Base-by-base conservation (phyloP, 352 stramenopile genomes). In the Phytopythium boreale region DNA sequence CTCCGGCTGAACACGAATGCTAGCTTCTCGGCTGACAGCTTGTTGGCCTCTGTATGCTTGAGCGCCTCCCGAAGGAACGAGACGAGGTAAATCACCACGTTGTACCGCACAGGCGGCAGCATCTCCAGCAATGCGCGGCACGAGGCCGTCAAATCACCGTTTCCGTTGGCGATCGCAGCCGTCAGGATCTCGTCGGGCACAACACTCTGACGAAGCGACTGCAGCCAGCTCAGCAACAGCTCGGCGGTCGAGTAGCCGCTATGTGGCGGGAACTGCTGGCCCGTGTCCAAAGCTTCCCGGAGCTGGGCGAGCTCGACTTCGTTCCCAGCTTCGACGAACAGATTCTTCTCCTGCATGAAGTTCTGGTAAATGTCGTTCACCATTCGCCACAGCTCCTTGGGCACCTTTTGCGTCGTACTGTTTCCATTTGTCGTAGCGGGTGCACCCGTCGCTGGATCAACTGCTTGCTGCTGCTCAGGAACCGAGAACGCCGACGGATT, bases 381-480 rank as follows among this genome's bases (percentile, higher is more conserved):
- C 76, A 99, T 97, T 10, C 96, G 85, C 96, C 96, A 99, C 15
- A 99, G 74, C 71, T 99, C 97, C 71, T 99, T 99, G 0, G 97
- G 97, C 15, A 99, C 88, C 58, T 88, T 88, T 31, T 93, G 84
- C 37, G 71, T 47, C 50, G 64, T 66, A 26, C 27, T 79, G 62
- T 56, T 62, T 6, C 46, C 29, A 70, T 66, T 51, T 65, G 64
- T 66, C 12, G 39, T 34, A 4, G 39, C 39, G 2, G 56, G 56
- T 19, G n/a, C n/a, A 0, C 56, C 56, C 12, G 39, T 52, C 8
- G 62, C 26, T 0, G 74, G 61, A 17, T 81, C 65, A 2, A 76
- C 71, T 1, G 56, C 26, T 66, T 51, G 41, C 24, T 55, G 43
- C 24, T 64, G 50, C 39, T 46, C 58, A 0, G 50, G 64, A 1